phyloP scores from a whole-genome alignment of 352 stramenopile species.

The Globisporangium alternatum region DNA sequence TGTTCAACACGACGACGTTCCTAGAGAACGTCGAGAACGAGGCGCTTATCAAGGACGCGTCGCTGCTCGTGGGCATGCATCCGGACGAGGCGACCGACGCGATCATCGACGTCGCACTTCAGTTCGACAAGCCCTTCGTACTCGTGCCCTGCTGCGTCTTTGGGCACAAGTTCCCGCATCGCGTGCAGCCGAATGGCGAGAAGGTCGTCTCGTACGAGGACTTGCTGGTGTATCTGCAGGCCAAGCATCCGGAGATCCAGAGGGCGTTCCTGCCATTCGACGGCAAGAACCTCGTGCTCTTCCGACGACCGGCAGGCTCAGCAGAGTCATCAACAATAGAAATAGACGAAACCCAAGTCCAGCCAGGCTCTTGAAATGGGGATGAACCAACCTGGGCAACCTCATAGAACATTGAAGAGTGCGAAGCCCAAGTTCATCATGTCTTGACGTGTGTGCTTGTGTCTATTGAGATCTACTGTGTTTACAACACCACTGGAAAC shows the following conservation, averaged over 20 bases:
- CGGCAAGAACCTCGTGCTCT: conserved; percentile 86
- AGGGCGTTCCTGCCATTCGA: conserved; percentile 71
- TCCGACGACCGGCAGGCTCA: conserved; percentile 20
- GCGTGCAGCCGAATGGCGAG: conserved; percentile 35
- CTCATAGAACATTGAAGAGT: background rate
- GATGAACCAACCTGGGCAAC: background rate
- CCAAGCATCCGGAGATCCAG: conserved; percentile 65
- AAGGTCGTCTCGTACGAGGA: conserved; percentile 78
- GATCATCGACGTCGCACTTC: conserved; percentile 91
- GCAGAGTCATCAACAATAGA: background rate
- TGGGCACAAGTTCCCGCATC: conserved; percentile 85
- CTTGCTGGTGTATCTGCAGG: conserved; percentile 71
- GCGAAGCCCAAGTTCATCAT: background rate
- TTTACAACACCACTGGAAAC: conserved; percentile 19
- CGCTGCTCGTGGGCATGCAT: conserved; percentile 92
- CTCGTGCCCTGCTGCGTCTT: conserved; percentile 97
- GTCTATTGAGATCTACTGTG: background rate
- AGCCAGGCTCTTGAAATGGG: background rate
- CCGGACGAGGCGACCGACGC: conserved; percentile 94
- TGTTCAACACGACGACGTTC: conserved; percentile 66
- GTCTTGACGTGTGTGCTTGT: background rate
- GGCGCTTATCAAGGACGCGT: conserved; percentile 64
- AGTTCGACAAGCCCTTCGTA: conserved; percentile 91
- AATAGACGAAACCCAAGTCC: background rate
- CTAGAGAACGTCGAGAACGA: conserved; percentile 42